Evolutionary conservation across 805 yeast species (phyloP), one percentile per base, ranked within the genome.

Genomic region (Candida broadrunensis): DNA sequence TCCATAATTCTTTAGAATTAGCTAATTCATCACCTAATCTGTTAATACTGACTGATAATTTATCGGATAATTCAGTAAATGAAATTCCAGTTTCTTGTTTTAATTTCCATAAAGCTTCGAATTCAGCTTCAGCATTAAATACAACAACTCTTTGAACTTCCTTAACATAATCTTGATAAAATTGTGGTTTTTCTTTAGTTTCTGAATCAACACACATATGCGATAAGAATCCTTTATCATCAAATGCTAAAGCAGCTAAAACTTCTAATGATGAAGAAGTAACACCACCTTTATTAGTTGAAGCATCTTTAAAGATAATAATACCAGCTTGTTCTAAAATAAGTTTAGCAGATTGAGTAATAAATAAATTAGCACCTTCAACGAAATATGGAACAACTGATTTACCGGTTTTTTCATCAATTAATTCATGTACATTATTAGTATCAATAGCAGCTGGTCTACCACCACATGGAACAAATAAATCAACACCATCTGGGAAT

Each of bases 381-480:
- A 93, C 97, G 60, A 91, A 80, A 67, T 83, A 88, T 36, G 95
- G 95, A 52, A 93, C 76, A 50, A 78, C 70, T 16, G 86, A 64
- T 64, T 84, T 83, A 43, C 93, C 95, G 23, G 90, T 82, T 54
- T 80, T 80, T 31, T 71, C 73, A 62, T 85, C 88, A 51, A 93
- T 78, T 54, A 88, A 78, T 39, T 68, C 68, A 47, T 72, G 69
- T 44, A 90, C 93, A 55, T 86, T 93, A 63, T 81, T 83, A 48
- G 90, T 80, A 63, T 90, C 95, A 61, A 91, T 82, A 16, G 98
- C 95, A 53, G 87, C 91, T 45, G 99, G 99, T 68, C 99, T 85
- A 52, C 99, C 99, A 65, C 99, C 99, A 67, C 99, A 91, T 43
- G 99, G 99, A 33, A 90, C 97, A 67, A 93, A 90, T 58, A 91